A percentile compares a stretch with the other conserved stretches of the same genome.
These are phyloP conservation scores for Arabidopsis lyrata DNA, from an alignment of 441 rosid species.

Conservation along the genomic window DNA sequence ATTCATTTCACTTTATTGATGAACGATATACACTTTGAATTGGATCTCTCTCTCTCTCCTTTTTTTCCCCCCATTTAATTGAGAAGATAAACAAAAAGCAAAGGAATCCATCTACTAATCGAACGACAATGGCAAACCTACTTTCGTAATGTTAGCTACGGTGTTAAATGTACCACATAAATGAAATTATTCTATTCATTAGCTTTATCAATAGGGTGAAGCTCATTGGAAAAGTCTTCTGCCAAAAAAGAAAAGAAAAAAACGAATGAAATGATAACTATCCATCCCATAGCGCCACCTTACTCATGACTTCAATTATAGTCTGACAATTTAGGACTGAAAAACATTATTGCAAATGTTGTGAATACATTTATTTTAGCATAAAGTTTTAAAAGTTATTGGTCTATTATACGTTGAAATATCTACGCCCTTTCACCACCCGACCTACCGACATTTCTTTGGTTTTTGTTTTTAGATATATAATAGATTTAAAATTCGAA, in stretches of 20 bases:
- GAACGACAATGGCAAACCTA: not conserved
- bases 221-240: constrained; percentile 6
- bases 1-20: not conserved
- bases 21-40: not conserved
- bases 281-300: not conserved
- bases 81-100: not conserved
- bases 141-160: constrained; percentile 4
- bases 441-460: constrained; percentile 6
- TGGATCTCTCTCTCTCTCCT: not conserved
- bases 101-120: not conserved
- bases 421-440: constrained; percentile 15
- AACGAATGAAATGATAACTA: not conserved
- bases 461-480: not conserved
- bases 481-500: not conserved
- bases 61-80: not conserved
- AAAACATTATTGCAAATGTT: constrained; percentile 7
- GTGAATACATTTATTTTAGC: constrained; percentile 25
- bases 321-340: constrained; percentile 4
- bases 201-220: constrained; percentile 8
- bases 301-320: constrained; percentile 7
- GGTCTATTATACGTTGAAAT: constrained; percentile 15
- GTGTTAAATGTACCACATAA: constrained; percentile 5
- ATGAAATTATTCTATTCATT: not conserved
- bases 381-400: constrained; percentile 4
- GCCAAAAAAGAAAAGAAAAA: not conserved